Conservation (phyloP, 768 basidiomycete genomes). For the Collybiopsis luxurians region DNA sequence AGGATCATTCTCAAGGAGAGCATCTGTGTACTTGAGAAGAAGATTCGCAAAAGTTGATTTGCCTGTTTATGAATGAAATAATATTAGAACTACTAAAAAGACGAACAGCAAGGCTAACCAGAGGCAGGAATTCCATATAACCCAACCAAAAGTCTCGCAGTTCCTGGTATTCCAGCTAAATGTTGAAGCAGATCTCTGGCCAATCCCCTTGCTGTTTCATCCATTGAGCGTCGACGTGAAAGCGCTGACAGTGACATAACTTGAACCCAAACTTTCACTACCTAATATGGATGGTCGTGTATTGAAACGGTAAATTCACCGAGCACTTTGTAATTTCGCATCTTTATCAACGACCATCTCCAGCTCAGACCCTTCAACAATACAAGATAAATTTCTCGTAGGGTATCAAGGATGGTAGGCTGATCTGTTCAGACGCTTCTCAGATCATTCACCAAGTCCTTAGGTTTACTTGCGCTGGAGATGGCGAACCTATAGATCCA, state of each 20-base stretch:
- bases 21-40: conserved; percentile 54
- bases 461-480: conserved; percentile 73
- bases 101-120: conserved; percentile 27
- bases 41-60: conserved; percentile 75
- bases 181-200: conserved; percentile 34
- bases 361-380: conserved; percentile 69
- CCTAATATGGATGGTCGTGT: conserved; percentile 24
- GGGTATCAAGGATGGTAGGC: conserved; percentile 86
- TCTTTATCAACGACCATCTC: background rate
- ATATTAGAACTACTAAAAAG: conserved; percentile 78
- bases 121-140: conserved; percentile 81
- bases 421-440: background rate
- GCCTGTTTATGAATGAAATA: conserved; percentile 36
- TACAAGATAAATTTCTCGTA: conserved; percentile 81
- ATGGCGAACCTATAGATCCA: conserved; percentile 65
- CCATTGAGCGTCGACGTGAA: conserved; percentile 27
- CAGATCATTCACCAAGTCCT: background rate
- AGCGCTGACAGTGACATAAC: background rate
- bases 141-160: conserved; percentile 61
- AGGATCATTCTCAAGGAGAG: conserved; percentile 23
- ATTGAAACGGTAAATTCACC: conserved; percentile 37
- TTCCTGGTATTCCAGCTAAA: conserved; percentile 19
- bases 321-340: background rate
- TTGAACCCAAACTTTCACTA: background rate
- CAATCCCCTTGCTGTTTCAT: conserved; percentile 35